Evolutionary conservation across 2,329 filamentous ascomycete genomes (phyloP), one percentile per base, ranked within the genome.

Genomic region (Alternaria viburni): DNA sequence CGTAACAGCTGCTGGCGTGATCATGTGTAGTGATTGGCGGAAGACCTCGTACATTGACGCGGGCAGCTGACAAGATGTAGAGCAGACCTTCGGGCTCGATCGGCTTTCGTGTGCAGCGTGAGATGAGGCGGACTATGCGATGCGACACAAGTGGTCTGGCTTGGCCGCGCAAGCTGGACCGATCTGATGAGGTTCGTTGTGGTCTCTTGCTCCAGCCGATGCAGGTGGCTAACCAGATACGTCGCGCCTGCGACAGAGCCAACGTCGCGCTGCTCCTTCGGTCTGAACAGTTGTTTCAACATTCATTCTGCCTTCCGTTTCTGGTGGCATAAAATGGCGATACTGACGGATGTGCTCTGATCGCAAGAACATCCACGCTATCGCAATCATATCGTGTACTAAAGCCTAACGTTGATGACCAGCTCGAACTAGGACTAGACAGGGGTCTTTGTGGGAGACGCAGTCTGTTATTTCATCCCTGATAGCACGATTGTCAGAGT

Each of bases 391-490:
- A 36, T 7, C 15, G 15, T 36, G 7, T 36, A n/a, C 32, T 8
- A 9, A n/a, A n/a, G 7, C 1, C 0, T 36, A 36, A 36, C 15
- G 32, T 36, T 5, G 4, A n/a, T 36, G 2, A n/a, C 32, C 15
- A 9, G 32, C 32, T 36, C 15, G 1, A 36, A 0, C 15, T 5
- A 36, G 7, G 4, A 36, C 2, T 36, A n/a, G 15, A n/a, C 15
- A 9, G 7, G 0, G 2, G 15, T 36, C 7, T 0, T 13, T 0
- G 15, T 9, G 2, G 32, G 9, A 36, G 0, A 1, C 15, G 15
- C 32, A 36, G 3, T 36, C 4, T 36, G n/a, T n/a, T 1, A 0
- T 7, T 5, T 36, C 15, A 36, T 9, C 1, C 15, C 32, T n/a
- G 15, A 36, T 36, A 13, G 7, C 15, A n/a, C 0, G 7, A n/a